These are phyloP conservation scores for Kurtzmaniella fragi DNA, from an alignment of 805 yeast species.

Conservation along the genomic window DNA sequence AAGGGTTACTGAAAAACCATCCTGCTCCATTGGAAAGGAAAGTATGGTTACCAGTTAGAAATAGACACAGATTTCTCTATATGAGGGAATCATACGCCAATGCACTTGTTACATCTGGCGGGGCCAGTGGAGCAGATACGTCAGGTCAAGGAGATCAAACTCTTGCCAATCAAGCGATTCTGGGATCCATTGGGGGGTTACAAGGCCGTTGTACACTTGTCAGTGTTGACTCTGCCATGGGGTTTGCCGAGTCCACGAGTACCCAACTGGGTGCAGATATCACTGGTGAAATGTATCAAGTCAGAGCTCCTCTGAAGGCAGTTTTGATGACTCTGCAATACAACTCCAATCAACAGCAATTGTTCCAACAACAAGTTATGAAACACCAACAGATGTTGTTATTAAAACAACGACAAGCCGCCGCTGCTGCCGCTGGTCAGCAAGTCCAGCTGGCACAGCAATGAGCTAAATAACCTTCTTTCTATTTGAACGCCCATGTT, in stretches of 20 bases:
- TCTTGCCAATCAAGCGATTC: conserved; percentile 42
- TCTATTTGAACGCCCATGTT: no score
- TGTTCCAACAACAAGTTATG: conserved; percentile 39
- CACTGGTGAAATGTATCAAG: conserved; percentile 51
- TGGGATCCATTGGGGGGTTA: conserved; percentile 61
- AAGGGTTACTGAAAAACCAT: conserved; percentile 76
- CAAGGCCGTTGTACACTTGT: conserved; percentile 77
- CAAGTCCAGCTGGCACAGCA: neutral
- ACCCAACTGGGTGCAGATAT: conserved; percentile 49
- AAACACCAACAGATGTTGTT: conserved; percentile 29
- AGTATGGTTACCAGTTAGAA: conserved; percentile 62
- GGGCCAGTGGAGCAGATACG: conserved; percentile 12
- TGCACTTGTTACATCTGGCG: conserved; percentile 64
- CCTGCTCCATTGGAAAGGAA: conserved; percentile 83
- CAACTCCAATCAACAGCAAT: conserved; percentile 38
- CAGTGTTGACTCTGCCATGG: conserved; percentile 47
- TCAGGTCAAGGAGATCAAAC: conserved; percentile 29
- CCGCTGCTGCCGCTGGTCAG: no score
- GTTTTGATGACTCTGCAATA: conserved; percentile 38
- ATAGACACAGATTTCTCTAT: conserved; percentile 70
- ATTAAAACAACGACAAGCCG: conserved; percentile 25
- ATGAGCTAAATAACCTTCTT: neutral
- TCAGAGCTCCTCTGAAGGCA: conserved; percentile 43
- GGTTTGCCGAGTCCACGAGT: conserved; percentile 8
- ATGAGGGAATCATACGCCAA: conserved; percentile 94